Evolutionary conservation across 2,329 filamentous ascomycete genomes (phyloP).

Genomic region (Arthrobotrys musiformis): DNA sequence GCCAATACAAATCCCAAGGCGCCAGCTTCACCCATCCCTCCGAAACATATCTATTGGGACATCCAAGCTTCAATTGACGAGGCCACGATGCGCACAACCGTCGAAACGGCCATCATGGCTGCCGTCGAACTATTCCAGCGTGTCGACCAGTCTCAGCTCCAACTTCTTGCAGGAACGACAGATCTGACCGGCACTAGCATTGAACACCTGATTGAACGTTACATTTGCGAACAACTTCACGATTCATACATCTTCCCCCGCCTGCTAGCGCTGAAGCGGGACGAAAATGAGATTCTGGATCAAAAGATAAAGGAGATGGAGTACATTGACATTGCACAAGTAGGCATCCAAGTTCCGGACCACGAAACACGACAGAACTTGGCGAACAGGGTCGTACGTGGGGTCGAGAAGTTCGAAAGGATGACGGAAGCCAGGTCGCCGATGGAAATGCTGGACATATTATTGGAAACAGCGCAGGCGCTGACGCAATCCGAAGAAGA

Average conservation of each 20-base stretch:
- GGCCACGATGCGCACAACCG: slow-evolving; percentile 83
- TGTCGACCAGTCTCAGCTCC: slow-evolving; percentile 95
- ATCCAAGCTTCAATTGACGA: slow-evolving; percentile 70
- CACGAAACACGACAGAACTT: slow-evolving; percentile 82
- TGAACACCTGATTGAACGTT: slow-evolving; percentile 92
- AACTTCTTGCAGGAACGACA: slow-evolving; percentile 88
- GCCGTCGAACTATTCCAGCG: slow-evolving; percentile 96
- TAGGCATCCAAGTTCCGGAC: slow-evolving; percentile 84
- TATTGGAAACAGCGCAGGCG: slow-evolving; percentile 83
- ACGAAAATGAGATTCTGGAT: slow-evolving; percentile 88
- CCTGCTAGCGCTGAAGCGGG: slow-evolving; percentile 78
- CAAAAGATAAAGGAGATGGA: slow-evolving; percentile 92
- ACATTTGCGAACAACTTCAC: slow-evolving; percentile 92
- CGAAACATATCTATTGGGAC: slow-evolving; percentile 31
- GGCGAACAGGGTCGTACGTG: slow-evolving; percentile 77
- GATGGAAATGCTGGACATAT: slow-evolving; percentile 85
- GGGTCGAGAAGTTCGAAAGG: slow-evolving; percentile 88
- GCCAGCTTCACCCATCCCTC: slow-evolving; percentile 66
- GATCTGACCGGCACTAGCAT: slow-evolving; percentile 91
- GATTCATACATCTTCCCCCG: slow-evolving; percentile 83
- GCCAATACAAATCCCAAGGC: slow-evolving; percentile 21
- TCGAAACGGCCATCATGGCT: slow-evolving; percentile 90
- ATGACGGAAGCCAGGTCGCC: slow-evolving; percentile 81
- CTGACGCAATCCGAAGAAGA: slow-evolving; percentile 73
- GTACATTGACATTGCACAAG: slow-evolving; percentile 90